These are phyloP conservation scores for Physcomitrium patens DNA, from an alignment of 225 moss, liverwort and hornwort genomes.

Conservation along the genomic window DNA sequence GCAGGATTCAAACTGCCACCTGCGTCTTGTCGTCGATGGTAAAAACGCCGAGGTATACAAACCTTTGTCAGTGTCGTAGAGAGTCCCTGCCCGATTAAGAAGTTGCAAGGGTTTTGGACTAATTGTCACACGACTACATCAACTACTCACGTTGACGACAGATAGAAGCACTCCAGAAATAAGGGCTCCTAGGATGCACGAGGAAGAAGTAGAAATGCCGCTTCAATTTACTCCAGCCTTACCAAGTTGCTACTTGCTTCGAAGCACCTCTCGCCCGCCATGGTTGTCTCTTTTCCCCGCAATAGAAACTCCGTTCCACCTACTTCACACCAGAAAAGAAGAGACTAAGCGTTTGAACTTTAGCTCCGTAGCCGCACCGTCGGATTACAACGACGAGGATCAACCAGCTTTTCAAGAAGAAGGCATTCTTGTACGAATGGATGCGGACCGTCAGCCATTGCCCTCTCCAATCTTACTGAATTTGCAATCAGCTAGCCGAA, in stretches of 20 bases:
- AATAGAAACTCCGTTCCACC: constrained; percentile 20
- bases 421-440: constrained; percentile 20
- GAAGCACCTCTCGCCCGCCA: constrained; percentile 26
- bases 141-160: constrained; percentile 23
- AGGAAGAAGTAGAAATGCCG: constrained; percentile 29
- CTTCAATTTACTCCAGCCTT: constrained; percentile 34
- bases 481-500: constrained; percentile 32
- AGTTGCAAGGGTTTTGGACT: constrained; percentile 38
- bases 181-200: constrained; percentile 25
- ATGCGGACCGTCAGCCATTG: constrained; percentile 26
- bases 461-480: constrained; percentile 24
- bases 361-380: constrained; percentile 33
- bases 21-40: constrained; percentile 24
- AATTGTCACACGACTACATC: constrained; percentile 12
- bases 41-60: constrained; percentile 17
- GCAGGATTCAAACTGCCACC: constrained; percentile 32
- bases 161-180: constrained; percentile 2
- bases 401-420: constrained; percentile 14
- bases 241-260: constrained; percentile 25
- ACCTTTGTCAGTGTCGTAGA: constrained; percentile 5
- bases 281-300: constrained; percentile 19
- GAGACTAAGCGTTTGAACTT: constrained; percentile 7
- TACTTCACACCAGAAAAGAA: constrained; percentile 23
- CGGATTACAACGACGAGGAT: background rate
- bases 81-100: constrained; percentile 19